phyloP scores from a whole-genome alignment of 2,329 filamentous ascomycete species.

The Talaromyces sp. region DNA sequence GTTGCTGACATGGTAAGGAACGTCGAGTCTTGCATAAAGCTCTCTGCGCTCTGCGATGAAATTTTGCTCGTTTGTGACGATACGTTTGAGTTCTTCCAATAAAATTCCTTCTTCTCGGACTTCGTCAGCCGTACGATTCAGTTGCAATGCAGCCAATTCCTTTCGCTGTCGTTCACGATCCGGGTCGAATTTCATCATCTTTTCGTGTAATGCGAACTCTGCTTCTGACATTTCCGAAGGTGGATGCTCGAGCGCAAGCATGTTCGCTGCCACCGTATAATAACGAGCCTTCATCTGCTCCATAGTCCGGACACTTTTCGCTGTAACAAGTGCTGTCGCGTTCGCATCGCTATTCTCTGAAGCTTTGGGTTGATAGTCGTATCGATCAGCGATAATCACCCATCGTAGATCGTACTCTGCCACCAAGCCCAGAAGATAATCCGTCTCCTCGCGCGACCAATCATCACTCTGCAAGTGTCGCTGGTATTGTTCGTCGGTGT shows the following conservation, averaged over 20 bases:
- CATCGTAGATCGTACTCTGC: constrained; percentile 82
- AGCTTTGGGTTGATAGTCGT: constrained; percentile 58
- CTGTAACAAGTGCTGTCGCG: constrained; percentile 33
- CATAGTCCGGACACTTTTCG: constrained; percentile 61
- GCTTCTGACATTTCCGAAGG: constrained; percentile 81
- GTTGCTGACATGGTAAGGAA: constrained; percentile 66
- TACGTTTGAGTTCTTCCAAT: constrained; percentile 85
- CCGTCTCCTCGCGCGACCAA: constrained; percentile 91
- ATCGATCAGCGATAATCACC: constrained; percentile 88
- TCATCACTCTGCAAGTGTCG: constrained; percentile 67
- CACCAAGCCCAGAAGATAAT: constrained; percentile 76
- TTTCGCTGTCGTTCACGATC: constrained; percentile 76
- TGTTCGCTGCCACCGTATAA: constrained; percentile 78
- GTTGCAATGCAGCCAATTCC: constrained; percentile 73
- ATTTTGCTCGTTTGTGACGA: constrained; percentile 77
- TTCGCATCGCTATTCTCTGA: constrained; percentile 27
- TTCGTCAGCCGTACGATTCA: constrained; percentile 79
- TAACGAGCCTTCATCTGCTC: constrained; percentile 91
- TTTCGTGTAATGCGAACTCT: constrained; percentile 79
- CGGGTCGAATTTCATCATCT: constrained; percentile 82
- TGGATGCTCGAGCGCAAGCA: constrained; percentile 76
- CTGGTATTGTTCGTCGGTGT: constrained; percentile 83
- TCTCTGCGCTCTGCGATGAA: constrained; percentile 86
- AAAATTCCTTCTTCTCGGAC: constrained; percentile 88
- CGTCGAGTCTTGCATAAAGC: constrained; percentile 81